phyloP scores from a whole-genome alignment of 2,329 filamentous ascomycete genomes.

The Raffaelea albimanens region DNA sequence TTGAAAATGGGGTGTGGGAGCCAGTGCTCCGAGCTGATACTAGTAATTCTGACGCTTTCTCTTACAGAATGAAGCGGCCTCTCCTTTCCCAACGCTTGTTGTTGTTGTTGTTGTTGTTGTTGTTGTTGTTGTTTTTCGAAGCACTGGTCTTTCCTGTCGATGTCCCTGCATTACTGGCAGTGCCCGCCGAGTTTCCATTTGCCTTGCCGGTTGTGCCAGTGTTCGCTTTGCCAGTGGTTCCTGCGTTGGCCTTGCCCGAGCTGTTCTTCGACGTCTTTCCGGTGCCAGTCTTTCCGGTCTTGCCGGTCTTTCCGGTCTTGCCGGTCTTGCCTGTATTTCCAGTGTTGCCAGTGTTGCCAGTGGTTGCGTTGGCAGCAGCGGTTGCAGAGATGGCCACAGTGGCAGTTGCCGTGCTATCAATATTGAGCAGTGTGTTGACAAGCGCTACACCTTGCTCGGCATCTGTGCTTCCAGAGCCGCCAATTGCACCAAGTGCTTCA shows the following conservation, averaged over 20 bases:
- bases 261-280: too few relatives aligned
- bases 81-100: too few relatives aligned
- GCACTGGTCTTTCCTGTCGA: not conserved
- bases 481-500: constrained; percentile 35
- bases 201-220: not conserved
- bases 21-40: too few relatives aligned
- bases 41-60: too few relatives aligned
- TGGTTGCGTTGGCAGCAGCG: not conserved
- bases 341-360: too few relatives aligned
- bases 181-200: not conserved
- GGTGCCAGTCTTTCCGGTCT: too few relatives aligned
- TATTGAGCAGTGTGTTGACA: constrained; percentile 19
- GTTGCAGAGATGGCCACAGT: constrained; percentile 6
- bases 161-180: not conserved
- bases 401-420: constrained; percentile 13
- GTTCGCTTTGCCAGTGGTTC: too few relatives aligned
- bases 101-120: not conserved
- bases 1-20: too few relatives aligned
- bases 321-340: too few relatives aligned
- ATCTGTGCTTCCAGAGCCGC: constrained; percentile 23
- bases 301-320: too few relatives aligned
- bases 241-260: too few relatives aligned
- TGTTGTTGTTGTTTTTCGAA: not conserved
- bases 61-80: too few relatives aligned
- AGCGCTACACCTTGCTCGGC: constrained; percentile 21